Percentiles rank a stretch among this genome's conserved stretches.
These are phyloP conservation scores for Coprinopsis sp. DNA, from an alignment of 768 basidiomycete species.

Conservation along the genomic window DNA sequence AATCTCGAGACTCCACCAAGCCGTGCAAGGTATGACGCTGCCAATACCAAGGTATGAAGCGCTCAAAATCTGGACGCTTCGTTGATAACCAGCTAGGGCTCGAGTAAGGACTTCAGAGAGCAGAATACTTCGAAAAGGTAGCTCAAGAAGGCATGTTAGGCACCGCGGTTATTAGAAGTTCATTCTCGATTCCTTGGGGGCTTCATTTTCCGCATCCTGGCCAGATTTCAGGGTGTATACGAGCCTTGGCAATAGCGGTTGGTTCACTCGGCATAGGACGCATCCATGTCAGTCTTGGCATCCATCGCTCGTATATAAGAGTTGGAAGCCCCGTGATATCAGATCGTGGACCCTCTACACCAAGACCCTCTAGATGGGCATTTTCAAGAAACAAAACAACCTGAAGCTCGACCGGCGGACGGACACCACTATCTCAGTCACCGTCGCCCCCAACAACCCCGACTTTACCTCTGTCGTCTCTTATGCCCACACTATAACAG, in stretches of 20 bases:
- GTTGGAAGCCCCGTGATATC: not conserved
- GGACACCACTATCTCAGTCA: conserved; percentile 29
- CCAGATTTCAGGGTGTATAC: not conserved
- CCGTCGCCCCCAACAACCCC: conserved; percentile 27
- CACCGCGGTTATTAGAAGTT: too few relatives aligned
- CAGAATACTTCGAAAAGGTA: too few relatives aligned
- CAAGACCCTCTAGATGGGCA: conserved; percentile 10
- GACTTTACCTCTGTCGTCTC: conserved; percentile 27
- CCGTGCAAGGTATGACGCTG: too few relatives aligned
- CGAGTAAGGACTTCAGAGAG: too few relatives aligned
- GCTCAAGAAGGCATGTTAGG: too few relatives aligned
- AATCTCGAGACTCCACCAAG: too few relatives aligned
- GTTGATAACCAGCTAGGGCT: too few relatives aligned
- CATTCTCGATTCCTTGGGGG: not conserved
- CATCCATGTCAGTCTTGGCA: conserved; percentile 7
- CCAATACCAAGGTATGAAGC: too few relatives aligned
- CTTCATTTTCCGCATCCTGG: not conserved
- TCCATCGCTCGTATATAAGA: conserved; percentile 9
- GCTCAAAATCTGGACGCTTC: too few relatives aligned
- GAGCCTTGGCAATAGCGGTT: not conserved
- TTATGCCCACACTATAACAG: conserved; percentile 28
- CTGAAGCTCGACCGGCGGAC: conserved; percentile 25
- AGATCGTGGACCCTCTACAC: not conserved
- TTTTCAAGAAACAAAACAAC: conserved; percentile 13
- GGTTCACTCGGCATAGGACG: conserved; percentile 4